Evolutionary conservation across 1,284 basidiomycete species (phyloP), one percentile per base, ranked within the genome.

Genomic region (Ganoderma multipileum): DNA sequence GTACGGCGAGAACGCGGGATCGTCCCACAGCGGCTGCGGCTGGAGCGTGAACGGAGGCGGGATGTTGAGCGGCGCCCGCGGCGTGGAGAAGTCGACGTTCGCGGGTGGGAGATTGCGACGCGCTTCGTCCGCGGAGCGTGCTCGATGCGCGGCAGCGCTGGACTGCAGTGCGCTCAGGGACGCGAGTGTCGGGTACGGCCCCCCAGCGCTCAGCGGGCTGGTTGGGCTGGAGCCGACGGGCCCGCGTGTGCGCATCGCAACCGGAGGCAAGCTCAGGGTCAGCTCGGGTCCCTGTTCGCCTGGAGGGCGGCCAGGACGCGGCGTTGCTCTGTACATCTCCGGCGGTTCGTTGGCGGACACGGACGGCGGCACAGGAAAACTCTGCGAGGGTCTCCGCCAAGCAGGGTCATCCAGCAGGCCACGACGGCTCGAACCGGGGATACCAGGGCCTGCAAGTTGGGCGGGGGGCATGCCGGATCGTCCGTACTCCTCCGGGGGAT

Each of bases 1-100:
- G 67, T 72, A 79, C 42, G 78, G 78, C 47, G 78, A 79, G 67
- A 79, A 78, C 14, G 76, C 74, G 61, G 76, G 74, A 69, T 79
- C 78, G 66, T 89, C 86, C 89, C 89, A 91, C 63, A 87, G 88
- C 3, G 89, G 89, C 67, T 79, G 81, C 3, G 90, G 89, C 75
- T 91, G 88, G n/a, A 91, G 80, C 23, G 88, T 86, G 72, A 88
- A 90, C 11, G 89, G 89, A 26, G 89, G 89, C 9, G 89, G 86
- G 62, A 91, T 78, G 66, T 75, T 73, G 68, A 84, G 77, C 73
- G 85, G 77, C 76, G 82, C 73, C 73, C 83, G 85, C 79, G 86
- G 82, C 42, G 82, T 78, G 76, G 84, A 84, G 18, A 81, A 77
- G 44, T 78, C 74, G 70, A 74, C 72, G 61, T 74, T 67, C 16